These are phyloP conservation scores for Diplosphaera chodatii DNA, from an alignment of 139 green algal species.

Conservation along the genomic window DNA sequence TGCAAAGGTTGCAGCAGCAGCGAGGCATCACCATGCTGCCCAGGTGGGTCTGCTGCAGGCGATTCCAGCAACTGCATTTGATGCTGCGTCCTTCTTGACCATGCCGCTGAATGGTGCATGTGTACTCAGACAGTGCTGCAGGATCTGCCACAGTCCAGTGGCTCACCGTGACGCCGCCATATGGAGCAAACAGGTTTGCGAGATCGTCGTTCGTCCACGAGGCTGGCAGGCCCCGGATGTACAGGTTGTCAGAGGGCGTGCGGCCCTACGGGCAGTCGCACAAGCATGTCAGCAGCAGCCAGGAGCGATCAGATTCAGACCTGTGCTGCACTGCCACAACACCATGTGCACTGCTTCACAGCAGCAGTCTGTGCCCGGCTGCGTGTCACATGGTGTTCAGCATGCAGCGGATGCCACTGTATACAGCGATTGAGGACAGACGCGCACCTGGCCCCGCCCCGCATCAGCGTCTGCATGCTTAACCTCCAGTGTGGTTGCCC, in stretches of 20 bases:
- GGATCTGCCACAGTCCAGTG: neutral
- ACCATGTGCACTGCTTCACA: no score
- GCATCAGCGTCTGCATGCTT: neutral
- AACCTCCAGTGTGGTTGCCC: neutral
- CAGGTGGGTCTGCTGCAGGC: no score
- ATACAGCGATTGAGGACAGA: no score
- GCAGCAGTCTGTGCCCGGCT: neutral
- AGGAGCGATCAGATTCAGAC: neutral
- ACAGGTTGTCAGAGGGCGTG: neutral
- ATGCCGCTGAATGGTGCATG: no score
- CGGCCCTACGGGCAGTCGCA: neutral
- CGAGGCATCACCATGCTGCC: neutral
- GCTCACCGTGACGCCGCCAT: neutral
- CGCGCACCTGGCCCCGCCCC: neutral
- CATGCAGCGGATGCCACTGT: no score
- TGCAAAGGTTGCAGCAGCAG: slow-evolving; percentile 4
- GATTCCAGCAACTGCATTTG: no score
- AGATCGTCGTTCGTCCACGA: neutral
- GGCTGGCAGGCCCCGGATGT: neutral
- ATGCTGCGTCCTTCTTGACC: no score
- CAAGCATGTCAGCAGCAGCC: neutral
- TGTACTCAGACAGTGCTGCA: no score
- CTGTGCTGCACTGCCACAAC: no score
- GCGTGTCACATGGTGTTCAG: no score
- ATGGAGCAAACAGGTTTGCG: neutral